Conservation (phyloP, 2,329 filamentous ascomycete species). For the Xylariaceae sp. region DNA sequence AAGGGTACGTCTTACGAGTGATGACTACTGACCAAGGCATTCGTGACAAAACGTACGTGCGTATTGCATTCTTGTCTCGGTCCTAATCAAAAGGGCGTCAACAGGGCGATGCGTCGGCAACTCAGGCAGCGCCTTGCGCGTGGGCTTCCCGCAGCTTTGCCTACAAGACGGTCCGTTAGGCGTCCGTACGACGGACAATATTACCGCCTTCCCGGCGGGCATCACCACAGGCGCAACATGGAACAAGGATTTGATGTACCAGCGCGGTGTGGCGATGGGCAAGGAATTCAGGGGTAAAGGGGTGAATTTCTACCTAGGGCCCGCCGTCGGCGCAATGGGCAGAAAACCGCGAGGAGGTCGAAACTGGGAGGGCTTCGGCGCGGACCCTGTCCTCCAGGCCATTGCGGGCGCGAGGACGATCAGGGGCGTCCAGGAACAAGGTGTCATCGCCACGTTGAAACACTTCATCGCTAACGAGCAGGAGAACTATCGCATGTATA, state of each 20-base stretch:
- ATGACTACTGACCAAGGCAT: not conserved
- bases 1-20: slow-evolving; percentile 17
- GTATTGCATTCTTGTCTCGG: not conserved
- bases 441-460: slow-evolving; percentile 52
- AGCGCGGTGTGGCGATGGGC: slow-evolving; percentile 61
- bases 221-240: slow-evolving; percentile 71
- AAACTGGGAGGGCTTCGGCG: slow-evolving; percentile 70
- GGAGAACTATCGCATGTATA: slow-evolving; percentile 50
- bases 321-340: slow-evolving; percentile 64
- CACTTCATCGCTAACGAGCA: slow-evolving; percentile 53
- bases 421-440: slow-evolving; percentile 50
- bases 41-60: not conserved
- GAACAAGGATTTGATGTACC: slow-evolving; percentile 65
- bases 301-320: slow-evolving; percentile 64
- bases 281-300: slow-evolving; percentile 70
- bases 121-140: slow-evolving; percentile 62
- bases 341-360: slow-evolving; percentile 67
- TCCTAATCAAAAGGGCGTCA: slow-evolving; percentile 4
- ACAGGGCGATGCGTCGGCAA: slow-evolving; percentile 65
- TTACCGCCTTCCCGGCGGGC: slow-evolving; percentile 73
- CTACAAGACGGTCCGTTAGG: slow-evolving; percentile 68
- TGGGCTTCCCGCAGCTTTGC: slow-evolving; percentile 68
- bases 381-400: slow-evolving; percentile 60
- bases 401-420: slow-evolving; percentile 47
- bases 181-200: slow-evolving; percentile 65